phyloP scores from a whole-genome alignment of 805 yeast species.

The Myxozyma kluyveri region DNA sequence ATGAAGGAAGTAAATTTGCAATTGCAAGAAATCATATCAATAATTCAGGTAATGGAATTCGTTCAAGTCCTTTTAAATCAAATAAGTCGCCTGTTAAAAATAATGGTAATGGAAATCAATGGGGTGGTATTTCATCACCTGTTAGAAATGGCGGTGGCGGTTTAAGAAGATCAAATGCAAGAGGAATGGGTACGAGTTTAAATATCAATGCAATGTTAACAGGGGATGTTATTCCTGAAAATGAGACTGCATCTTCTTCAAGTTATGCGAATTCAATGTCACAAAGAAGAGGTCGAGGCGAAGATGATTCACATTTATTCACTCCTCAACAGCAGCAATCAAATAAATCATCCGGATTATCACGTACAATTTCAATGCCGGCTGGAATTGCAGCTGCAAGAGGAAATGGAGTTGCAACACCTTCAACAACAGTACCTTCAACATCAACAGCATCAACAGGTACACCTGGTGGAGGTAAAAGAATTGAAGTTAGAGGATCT shows the following conservation, averaged over 20 bases:
- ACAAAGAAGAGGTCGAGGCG: not conserved
- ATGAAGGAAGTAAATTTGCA: slow-evolving; percentile 31
- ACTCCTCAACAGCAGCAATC: not conserved
- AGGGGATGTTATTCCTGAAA: not conserved
- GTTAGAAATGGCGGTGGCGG: slow-evolving; percentile 4
- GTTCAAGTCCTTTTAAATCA: not conserved
- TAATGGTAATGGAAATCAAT: slow-evolving; percentile 1
- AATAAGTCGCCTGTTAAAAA: not conserved
- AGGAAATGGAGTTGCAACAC: not conserved
- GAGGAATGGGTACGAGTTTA: slow-evolving; percentile 14
- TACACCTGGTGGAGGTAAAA: slow-evolving; percentile 9
- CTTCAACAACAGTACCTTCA: too few species aligned
- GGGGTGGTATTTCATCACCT: slow-evolving; percentile 1
- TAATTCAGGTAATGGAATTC: not conserved
- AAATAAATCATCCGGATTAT: slow-evolving; percentile 1
- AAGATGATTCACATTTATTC: slow-evolving; percentile 1
- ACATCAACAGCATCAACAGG: too few species aligned
- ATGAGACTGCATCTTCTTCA: not conserved
- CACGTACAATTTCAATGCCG: slow-evolving; percentile 27
- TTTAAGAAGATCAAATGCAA: not conserved
- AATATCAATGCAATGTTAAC: slow-evolving; percentile 10
- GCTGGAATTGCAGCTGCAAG: slow-evolving; percentile 10
- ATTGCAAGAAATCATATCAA: not conserved
- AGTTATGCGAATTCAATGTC: slow-evolving; percentile 2
- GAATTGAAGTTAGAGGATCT: slow-evolving; percentile 28